Evolutionary conservation across 1,284 basidiomycete genomes (phyloP).

Genomic region (Ustilago crameri): DNA sequence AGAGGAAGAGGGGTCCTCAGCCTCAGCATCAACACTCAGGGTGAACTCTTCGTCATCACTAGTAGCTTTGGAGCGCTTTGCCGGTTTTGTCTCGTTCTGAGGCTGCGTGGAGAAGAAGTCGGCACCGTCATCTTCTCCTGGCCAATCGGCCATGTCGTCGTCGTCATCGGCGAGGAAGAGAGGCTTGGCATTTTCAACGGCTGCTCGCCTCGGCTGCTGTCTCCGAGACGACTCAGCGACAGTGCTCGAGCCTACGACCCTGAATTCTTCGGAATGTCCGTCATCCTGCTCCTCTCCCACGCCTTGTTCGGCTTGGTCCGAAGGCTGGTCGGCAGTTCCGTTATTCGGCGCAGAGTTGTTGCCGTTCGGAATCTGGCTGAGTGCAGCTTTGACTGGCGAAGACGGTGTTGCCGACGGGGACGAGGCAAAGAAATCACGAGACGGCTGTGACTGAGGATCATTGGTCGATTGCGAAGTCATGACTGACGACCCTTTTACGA

Average conservation of each 20-base stretch:
- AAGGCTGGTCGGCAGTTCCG: neutral
- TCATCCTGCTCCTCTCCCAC: neutral
- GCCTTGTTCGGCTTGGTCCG: neutral
- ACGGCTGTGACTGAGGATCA: constrained; percentile 30
- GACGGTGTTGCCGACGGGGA: constrained; percentile 41
- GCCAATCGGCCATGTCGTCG: constrained; percentile 31
- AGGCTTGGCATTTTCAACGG: constrained; percentile 32
- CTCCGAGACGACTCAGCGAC: constrained; percentile 1
- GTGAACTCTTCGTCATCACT: constrained; percentile 36
- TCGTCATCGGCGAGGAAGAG: constrained; percentile 44
- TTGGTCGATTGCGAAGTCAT: constrained; percentile 37
- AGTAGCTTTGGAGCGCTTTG: constrained; percentile 3
- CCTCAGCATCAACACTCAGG: constrained; percentile 4
- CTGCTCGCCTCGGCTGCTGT: constrained; percentile 33
- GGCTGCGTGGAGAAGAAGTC: constrained; percentile 36
- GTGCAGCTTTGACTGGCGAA: constrained; percentile 13
- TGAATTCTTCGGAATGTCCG: constrained; percentile 10
- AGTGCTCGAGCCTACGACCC: constrained; percentile 17
- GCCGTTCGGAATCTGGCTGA: neutral
- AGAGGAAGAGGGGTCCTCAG: neutral
- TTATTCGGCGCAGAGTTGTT: neutral
- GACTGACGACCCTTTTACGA: neutral
- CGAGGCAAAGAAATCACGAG: constrained; percentile 47
- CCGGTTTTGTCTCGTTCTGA: constrained; percentile 1
- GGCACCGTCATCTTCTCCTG: constrained; percentile 8